Conservation (phyloP, 1,284 basidiomycete species). For the Ceratobasidium sp. region DNA sequence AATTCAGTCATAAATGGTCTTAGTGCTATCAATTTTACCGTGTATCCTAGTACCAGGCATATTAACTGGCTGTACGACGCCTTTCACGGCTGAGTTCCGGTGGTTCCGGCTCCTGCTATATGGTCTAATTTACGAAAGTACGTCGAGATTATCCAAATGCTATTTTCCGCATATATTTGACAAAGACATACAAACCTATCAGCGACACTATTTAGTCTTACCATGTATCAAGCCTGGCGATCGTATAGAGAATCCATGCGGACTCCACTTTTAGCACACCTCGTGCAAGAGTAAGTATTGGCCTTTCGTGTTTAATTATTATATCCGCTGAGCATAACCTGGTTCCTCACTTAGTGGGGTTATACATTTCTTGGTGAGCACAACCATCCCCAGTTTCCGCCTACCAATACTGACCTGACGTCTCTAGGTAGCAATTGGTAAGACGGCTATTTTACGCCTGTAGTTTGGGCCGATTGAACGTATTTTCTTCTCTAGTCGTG, state of each 20-base stretch:
- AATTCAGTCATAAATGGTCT: too few species aligned
- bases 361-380: neutral
- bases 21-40: neutral
- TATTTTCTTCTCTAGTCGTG: neutral
- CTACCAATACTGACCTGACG: neutral
- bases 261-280: constrained; percentile 5
- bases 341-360: neutral
- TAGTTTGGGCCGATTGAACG: neutral
- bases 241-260: constrained; percentile 4
- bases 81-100: neutral
- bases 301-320: neutral
- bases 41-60: constrained; percentile 3
- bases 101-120: neutral
- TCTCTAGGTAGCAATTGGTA: constrained; percentile 8
- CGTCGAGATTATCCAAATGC: neutral
- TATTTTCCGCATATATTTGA: too few species aligned
- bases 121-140: constrained; percentile 6
- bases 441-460: neutral
- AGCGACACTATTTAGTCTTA: neutral
- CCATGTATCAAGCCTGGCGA: neutral
- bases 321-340: too few species aligned
- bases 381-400: neutral
- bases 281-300: neutral
- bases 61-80: neutral
- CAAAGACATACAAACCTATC: neutral